Percentiles rank a stretch among this genome's conserved stretches.
Evolutionary conservation across 2,329 filamentous ascomycete species (phyloP).

Genomic region (Ophiostoma ulmi): DNA sequence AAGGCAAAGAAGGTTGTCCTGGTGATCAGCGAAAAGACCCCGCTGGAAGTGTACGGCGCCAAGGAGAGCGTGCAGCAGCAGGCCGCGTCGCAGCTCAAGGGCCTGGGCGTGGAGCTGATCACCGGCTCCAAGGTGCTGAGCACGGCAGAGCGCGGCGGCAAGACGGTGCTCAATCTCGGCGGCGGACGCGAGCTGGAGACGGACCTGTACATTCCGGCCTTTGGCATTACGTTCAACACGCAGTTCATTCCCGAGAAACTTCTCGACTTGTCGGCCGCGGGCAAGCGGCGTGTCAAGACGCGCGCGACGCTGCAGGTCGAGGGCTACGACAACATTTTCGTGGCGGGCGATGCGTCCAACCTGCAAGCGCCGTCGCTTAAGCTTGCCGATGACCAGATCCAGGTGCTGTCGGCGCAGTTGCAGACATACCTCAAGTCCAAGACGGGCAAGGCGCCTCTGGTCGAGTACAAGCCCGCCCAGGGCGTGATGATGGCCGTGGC

Average conservation of each 20-base stretch:
- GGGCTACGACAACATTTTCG: conserved; percentile 32
- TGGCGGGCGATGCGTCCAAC: conserved; percentile 32
- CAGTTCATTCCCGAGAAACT: conserved; percentile 30
- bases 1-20: background rate
- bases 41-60: background rate
- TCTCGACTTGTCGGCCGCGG: conserved; percentile 29
- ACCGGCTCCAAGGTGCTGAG: background rate
- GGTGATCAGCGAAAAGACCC: background rate
- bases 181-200: conserved; percentile 9
- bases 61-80: conserved; percentile 7
- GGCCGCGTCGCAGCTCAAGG: background rate
- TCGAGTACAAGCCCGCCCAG: background rate
- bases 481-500: background rate
- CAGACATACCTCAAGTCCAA: conserved; percentile 26
- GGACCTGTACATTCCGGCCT: conserved; percentile 44
- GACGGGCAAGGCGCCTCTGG: background rate
- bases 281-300: conserved; percentile 27
- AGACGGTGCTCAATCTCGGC: background rate
- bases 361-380: conserved; percentile 29
- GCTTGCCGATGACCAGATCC: conserved; percentile 29
- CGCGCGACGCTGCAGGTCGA: conserved; percentile 30
- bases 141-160: background rate
- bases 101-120: background rate
- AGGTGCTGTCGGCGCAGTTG: conserved; percentile 29
- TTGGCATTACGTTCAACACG: conserved; percentile 43